Evolutionary conservation across 179 eudicot genomes (phyloP).

Genomic region (Silene noctiflora): DNA sequence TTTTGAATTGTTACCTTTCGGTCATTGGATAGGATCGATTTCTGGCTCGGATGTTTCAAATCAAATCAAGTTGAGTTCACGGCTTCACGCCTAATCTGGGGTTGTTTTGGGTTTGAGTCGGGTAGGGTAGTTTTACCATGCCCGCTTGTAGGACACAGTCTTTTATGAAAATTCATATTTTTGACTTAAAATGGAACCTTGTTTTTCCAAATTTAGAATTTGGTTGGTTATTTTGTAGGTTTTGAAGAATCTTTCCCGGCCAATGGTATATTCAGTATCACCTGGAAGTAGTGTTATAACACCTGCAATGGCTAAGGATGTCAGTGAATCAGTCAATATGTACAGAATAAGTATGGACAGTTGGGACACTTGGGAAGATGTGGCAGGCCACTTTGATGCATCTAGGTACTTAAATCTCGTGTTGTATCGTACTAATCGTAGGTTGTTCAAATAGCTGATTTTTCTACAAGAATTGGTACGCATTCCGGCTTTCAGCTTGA

Average conservation of each 20-base stretch:
- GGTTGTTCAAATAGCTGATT: not conserved
- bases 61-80: too few relatives aligned
- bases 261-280: constrained; percentile 72
- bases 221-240: constrained; percentile 39
- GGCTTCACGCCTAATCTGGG: too few relatives aligned
- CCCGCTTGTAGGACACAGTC: too few relatives aligned
- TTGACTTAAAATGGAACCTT: not conserved
- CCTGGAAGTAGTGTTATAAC: constrained; percentile 77
- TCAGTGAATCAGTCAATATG: constrained; percentile 62
- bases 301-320: constrained; percentile 63
- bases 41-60: too few relatives aligned
- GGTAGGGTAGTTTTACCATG: too few relatives aligned
- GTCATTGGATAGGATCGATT: too few relatives aligned
- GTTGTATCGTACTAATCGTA: not conserved
- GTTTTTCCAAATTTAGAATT: not conserved
- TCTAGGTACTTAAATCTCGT: constrained; percentile 40
- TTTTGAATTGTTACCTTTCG: too few relatives aligned
- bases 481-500: not conserved
- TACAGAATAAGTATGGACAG: constrained; percentile 86
- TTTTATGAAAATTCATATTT: too few relatives aligned
- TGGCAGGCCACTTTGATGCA: constrained; percentile 64
- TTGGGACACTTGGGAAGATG: constrained; percentile 87
- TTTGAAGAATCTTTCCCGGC: constrained; percentile 43
- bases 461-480: not conserved
- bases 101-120: too few relatives aligned